Evolutionary conservation across 768 basidiomycete genomes (phyloP).

Genomic region (Psilocybe subaeruginosa): DNA sequence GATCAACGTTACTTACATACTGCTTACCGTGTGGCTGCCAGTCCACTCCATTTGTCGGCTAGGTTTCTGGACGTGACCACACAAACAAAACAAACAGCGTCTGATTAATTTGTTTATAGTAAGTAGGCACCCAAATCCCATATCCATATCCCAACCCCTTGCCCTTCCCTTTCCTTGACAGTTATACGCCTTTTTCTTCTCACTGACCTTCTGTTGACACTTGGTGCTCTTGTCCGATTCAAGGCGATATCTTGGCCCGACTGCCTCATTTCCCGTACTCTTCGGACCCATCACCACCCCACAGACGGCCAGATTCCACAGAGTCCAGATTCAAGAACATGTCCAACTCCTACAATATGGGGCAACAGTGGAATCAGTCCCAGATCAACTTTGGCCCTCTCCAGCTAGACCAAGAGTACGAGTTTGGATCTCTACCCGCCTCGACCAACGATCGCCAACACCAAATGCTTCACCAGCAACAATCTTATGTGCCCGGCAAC

Average conservation of each 20-base stretch:
- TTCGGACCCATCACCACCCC: conserved; percentile 3
- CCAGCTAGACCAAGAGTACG: conserved; percentile 39
- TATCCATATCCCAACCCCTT: not conserved
- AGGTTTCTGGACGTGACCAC: not conserved
- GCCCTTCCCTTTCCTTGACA: not conserved
- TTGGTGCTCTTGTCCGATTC: not conserved
- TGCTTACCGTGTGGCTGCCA: too few species aligned
- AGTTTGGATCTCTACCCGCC: conserved; percentile 23
- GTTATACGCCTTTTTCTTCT: not conserved
- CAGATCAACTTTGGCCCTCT: conserved; percentile 27
- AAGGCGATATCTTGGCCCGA: not conserved
- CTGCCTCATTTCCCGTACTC: conserved; percentile 6
- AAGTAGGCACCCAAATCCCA: not conserved
- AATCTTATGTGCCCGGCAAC: conserved; percentile 15
- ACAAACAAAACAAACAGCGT: not conserved
- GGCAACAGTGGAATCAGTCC: conserved; percentile 29
- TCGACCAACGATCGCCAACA: conserved; percentile 17
- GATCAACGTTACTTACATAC: too few species aligned
- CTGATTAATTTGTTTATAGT: not conserved
- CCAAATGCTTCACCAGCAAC: conserved; percentile 24
- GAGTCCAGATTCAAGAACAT: conserved; percentile 7
- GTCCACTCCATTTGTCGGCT: too few species aligned
- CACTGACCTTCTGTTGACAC: not conserved
- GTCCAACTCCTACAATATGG: conserved; percentile 27
- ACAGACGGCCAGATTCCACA: not conserved